phyloP scores from a whole-genome alignment of 225 moss, liverwort and hornwort species.

The Pleurozium schreberi region DNA sequence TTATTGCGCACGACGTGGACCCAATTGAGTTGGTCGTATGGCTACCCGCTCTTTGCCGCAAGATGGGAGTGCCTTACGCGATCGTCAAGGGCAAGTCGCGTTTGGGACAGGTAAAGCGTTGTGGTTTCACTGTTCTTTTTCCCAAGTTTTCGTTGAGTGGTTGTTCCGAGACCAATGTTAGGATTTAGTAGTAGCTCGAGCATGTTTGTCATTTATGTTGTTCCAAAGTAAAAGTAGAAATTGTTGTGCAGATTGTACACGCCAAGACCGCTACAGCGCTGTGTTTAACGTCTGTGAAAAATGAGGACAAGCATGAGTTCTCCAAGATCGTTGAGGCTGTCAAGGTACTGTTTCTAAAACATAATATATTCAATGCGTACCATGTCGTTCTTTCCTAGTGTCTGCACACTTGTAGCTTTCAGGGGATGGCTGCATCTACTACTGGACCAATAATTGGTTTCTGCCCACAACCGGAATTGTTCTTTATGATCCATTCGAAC shows the following conservation, averaged over 20 bases:
- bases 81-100: constrained; percentile 95
- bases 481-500: no score
- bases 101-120: constrained; percentile 40
- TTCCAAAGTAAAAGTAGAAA: background rate
- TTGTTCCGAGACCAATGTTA: background rate
- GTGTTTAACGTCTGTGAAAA: constrained; percentile 84
- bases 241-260: constrained; percentile 53
- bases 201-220: background rate
- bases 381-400: background rate
- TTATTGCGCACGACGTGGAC: constrained; percentile 94
- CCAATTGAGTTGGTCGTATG: constrained; percentile 88
- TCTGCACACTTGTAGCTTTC: background rate
- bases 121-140: background rate
- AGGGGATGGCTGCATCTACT: background rate
- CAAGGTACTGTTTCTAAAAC: constrained; percentile 28
- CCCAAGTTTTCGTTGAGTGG: background rate
- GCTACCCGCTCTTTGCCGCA: constrained; percentile 88
- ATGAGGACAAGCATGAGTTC: constrained; percentile 94
- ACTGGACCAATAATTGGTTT: background rate
- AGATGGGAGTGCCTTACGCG: constrained; percentile 85
- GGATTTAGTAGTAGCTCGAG: background rate
- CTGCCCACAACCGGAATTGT: background rate
- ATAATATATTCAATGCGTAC: no score
- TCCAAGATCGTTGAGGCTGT: constrained; percentile 93
- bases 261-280: constrained; percentile 75